Base-by-base conservation (phyloP, 179 eudicot species). In the Silene coronaria region DNA sequence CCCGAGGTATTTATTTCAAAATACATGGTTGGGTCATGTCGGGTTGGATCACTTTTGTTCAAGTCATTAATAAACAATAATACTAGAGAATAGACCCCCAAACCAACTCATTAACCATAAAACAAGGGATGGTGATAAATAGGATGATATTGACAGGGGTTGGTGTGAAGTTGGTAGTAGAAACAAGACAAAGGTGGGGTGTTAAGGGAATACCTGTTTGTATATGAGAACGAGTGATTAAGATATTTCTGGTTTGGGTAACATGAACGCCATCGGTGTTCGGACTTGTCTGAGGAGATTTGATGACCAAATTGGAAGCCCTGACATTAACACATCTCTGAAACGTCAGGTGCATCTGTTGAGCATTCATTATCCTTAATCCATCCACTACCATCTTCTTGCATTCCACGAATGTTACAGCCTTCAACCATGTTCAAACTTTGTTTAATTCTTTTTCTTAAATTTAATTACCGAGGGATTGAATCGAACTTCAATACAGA, bases 231-330 rank as follows among this genome's bases (percentile, higher is more conserved):
- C 59, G 71, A 16, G 67, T 57, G 4, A 84, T 75, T 28, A 28
- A 51, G 53, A 84, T 76, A 30, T 84, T 78, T 24, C 67, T 68
- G 19, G 86, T 70, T 2, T 48, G 78, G 4, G 80, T 78, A 45
- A 91, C 76, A 77, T 91, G 94, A 58, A 92, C 86, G 46, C 96
- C 97, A 71, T 92, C 96, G 4, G 96, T 92, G 73, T 92, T 92
- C 48, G 97, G 97, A 81, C 97, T 92, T 0, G 68, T 51, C 61
- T 70, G 85, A 0, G 94, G 96, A 51, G 97, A 87, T 32, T 59
- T 30, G 5, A 84, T 17, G 5, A 75, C 48, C 82, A 84, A 55
- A 75, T 84, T 75, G 9, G 79, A 67, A 75, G 84, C 82, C 30
- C 77, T 76, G 26, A 84, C 86, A 73, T 78, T 63, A 17, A 30